Evolutionary conservation across 768 basidiomycete genomes (phyloP).

Genomic region (Serendipita vermifera): DNA sequence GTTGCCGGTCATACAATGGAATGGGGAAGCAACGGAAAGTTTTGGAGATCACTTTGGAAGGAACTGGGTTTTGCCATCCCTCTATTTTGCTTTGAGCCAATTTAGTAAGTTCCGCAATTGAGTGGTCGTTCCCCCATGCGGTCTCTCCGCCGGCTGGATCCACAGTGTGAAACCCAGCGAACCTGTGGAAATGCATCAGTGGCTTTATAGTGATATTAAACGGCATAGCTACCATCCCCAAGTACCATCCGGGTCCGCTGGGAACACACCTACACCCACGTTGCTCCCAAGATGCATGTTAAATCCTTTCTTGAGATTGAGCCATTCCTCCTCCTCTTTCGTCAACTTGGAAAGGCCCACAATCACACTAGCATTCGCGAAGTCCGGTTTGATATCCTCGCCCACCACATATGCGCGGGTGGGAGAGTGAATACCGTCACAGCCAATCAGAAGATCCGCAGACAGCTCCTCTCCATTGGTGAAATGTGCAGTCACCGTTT

Average conservation of each 20-base stretch:
- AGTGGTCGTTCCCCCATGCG: not conserved
- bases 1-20: constrained; percentile 30
- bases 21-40: not conserved
- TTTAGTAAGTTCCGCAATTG: not conserved
- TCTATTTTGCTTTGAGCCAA: not conserved
- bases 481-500: constrained; percentile 25
- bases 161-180: not conserved
- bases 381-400: constrained; percentile 22
- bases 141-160: not conserved
- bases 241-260: constrained; percentile 11
- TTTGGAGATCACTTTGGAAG: not conserved
- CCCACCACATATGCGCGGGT: constrained; percentile 30
- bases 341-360: constrained; percentile 6
- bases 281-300: not conserved
- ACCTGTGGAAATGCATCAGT: not conserved
- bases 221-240: not conserved
- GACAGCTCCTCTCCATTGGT: constrained; percentile 26
- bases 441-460: constrained; percentile 31
- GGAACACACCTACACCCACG: constrained; percentile 26
- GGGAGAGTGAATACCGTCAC: constrained; percentile 34
- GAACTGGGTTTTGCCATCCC: not conserved
- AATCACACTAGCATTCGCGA: constrained; percentile 31
- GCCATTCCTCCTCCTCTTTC: not conserved
- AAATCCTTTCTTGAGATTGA: not conserved
- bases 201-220: constrained; percentile 16